Conservation (phyloP, 2,329 filamentous ascomycete genomes). For the Colletotrichum gloeosporioides region DNA sequence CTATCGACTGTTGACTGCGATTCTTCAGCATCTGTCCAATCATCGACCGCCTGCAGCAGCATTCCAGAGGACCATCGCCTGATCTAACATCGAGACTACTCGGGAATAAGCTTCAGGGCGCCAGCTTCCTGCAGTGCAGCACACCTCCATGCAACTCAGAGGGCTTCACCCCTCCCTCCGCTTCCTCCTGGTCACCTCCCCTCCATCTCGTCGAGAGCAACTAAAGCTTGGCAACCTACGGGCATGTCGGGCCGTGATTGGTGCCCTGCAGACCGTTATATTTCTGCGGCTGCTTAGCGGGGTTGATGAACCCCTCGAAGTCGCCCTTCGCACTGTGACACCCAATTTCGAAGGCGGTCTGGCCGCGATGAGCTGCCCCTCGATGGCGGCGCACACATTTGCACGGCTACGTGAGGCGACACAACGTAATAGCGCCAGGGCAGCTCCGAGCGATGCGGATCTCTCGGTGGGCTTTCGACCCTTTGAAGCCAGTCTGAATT, state of each 20-base stretch:
- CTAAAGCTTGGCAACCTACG: constrained; percentile 7
- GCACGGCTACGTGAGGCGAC: background rate
- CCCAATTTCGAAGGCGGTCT: background rate
- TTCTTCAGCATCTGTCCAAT: background rate
- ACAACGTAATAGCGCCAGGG: constrained; percentile 10
- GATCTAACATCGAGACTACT: background rate
- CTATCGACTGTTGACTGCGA: background rate
- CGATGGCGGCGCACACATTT: background rate
- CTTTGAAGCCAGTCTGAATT: background rate
- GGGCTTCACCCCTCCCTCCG: background rate
- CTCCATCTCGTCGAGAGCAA: background rate
- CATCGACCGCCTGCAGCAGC: background rate
- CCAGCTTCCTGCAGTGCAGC: constrained; percentile 7
- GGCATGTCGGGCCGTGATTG: constrained; percentile 8
- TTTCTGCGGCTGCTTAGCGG: constrained; percentile 17
- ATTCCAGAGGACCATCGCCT: background rate
- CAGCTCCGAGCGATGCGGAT: constrained; percentile 13
- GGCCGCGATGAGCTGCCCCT: background rate
- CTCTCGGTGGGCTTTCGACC: background rate
- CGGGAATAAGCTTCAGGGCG: constrained; percentile 17
- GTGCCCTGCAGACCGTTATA: constrained; percentile 19
- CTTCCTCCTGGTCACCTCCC: background rate
- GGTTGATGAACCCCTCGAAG: constrained; percentile 1
- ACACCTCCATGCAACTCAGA: constrained; percentile 7
- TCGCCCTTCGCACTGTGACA: constrained; percentile 12